Evolutionary conservation across 306 rosid genomes (phyloP).

Genomic region (Castanopsis chinensis): DNA sequence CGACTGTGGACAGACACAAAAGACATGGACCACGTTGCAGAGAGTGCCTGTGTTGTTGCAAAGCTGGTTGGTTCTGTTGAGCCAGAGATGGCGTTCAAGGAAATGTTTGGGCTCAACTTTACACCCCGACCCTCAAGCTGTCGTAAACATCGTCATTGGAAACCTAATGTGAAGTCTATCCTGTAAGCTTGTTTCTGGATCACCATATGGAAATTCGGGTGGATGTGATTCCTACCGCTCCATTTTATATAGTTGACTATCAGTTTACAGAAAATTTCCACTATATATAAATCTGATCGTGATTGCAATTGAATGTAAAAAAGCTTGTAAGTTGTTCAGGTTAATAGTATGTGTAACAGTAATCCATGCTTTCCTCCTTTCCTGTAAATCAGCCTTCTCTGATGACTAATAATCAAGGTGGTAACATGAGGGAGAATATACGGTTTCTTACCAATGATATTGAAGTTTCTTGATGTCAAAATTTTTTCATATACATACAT

Average conservation of each 20-base stretch:
- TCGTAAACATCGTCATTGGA: conserved; percentile 53
- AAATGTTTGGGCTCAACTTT: conserved; percentile 97
- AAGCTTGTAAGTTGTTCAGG: conserved; percentile 30
- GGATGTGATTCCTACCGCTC: conserved; percentile 19
- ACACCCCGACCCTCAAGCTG: conserved; percentile 55
- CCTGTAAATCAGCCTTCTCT: conserved; percentile 9
- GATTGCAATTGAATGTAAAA: conserved; percentile 41
- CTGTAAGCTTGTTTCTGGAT: conserved; percentile 35
- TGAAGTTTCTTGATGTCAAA: background rate
- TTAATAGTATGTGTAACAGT: conserved; percentile 18
- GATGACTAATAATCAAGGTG: background rate
- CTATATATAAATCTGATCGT: conserved; percentile 22
- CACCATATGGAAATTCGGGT: conserved; percentile 20
- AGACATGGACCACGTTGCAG: conserved; percentile 60
- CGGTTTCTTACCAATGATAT: background rate
- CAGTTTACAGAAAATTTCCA: conserved; percentile 1
- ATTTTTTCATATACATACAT: background rate
- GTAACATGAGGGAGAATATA: conserved; percentile 3
- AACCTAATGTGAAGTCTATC: conserved; percentile 40
- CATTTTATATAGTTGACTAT: conserved; percentile 28
- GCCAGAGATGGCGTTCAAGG: conserved; percentile 85
- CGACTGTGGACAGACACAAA: conserved; percentile 59
- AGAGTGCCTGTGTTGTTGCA: conserved; percentile 76
- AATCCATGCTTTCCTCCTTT: conserved; percentile 15
- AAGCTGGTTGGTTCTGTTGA: conserved; percentile 72